phyloP scores from a whole-genome alignment of 139 green algal genomes.

The Tetratostichococcus sp. region DNA sequence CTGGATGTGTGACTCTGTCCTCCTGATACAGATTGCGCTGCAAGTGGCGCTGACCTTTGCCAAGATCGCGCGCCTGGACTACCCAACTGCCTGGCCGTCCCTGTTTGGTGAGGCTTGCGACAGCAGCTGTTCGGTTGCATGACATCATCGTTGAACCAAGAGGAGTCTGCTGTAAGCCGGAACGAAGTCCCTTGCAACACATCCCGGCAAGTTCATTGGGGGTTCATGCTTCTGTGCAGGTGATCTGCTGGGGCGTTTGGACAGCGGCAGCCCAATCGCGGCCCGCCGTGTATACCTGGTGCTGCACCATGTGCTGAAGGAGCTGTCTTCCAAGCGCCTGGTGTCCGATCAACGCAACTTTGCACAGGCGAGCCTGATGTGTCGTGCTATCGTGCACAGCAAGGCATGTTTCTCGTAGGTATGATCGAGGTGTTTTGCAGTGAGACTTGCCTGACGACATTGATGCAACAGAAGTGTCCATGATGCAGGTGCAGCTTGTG shows the following conservation, averaged over 20 bases:
- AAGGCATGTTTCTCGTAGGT: not conserved
- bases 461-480: too few relatives aligned
- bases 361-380: constrained; percentile 46
- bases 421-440: too few relatives aligned
- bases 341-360: constrained; percentile 81
- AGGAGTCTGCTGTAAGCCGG: too few relatives aligned
- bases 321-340: constrained; percentile 88
- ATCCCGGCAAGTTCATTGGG: too few relatives aligned
- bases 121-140: too few relatives aligned
- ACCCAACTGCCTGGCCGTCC: constrained; percentile 74
- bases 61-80: constrained; percentile 88
- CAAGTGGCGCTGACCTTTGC: constrained; percentile 82
- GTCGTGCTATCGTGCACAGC: too few relatives aligned
- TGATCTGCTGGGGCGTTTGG: constrained; percentile 54
- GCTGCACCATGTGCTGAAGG: constrained; percentile 94
- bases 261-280: constrained; percentile 18
- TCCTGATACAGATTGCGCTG: constrained; percentile 60
- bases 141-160: too few relatives aligned
- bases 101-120: constrained; percentile 65
- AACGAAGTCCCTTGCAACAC: too few relatives aligned
- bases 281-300: constrained; percentile 70
- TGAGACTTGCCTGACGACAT: too few relatives aligned
- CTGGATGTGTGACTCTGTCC: too few relatives aligned
- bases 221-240: too few relatives aligned
- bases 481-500: too few relatives aligned